phyloP scores from a whole-genome alignment of 257 asterid species.

The Buddleja alternifolia region DNA sequence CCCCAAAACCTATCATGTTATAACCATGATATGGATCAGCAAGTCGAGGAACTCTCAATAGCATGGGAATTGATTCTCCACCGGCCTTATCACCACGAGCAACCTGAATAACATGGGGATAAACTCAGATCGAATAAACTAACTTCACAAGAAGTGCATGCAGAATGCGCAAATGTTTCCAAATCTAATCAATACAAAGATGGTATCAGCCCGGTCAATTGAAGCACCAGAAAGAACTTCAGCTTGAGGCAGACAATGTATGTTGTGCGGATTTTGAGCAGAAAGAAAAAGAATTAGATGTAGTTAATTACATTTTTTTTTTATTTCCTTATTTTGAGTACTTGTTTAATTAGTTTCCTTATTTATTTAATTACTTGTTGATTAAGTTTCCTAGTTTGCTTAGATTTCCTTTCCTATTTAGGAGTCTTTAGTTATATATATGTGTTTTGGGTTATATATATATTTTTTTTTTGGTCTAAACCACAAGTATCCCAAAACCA shows the following conservation, averaged over 20 bases:
- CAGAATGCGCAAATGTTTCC: neutral
- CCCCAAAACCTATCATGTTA: slow-evolving; percentile 99
- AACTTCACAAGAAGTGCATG: slow-evolving; percentile 17
- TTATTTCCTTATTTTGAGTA: too few species aligned
- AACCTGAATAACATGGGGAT: slow-evolving; percentile 55
- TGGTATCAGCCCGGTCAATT: slow-evolving; percentile 18
- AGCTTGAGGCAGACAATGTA: neutral
- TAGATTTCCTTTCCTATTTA: too few species aligned
- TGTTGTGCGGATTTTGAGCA: too few species aligned
- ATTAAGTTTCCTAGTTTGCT: too few species aligned
- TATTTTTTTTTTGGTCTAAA: too few species aligned
- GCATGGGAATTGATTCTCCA: slow-evolving; percentile 99
- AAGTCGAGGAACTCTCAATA: slow-evolving; percentile 84
- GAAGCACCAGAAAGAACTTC: neutral
- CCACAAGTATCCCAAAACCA: too few species aligned
- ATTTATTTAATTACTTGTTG: too few species aligned
- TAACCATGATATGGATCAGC: slow-evolving; percentile 93
- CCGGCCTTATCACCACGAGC: slow-evolving; percentile 89
- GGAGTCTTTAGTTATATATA: too few species aligned
- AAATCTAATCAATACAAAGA: slow-evolving; percentile 13
- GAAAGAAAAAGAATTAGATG: too few species aligned
- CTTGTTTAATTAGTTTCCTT: too few species aligned
- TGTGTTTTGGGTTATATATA: too few species aligned
- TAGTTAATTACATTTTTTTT: too few species aligned
- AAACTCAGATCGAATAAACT: neutral